A percentile compares a stretch with the other conserved stretches of the same genome.
Conservation (phyloP, 768 basidiomycete species). For the Lentinus tigrinus region DNA sequence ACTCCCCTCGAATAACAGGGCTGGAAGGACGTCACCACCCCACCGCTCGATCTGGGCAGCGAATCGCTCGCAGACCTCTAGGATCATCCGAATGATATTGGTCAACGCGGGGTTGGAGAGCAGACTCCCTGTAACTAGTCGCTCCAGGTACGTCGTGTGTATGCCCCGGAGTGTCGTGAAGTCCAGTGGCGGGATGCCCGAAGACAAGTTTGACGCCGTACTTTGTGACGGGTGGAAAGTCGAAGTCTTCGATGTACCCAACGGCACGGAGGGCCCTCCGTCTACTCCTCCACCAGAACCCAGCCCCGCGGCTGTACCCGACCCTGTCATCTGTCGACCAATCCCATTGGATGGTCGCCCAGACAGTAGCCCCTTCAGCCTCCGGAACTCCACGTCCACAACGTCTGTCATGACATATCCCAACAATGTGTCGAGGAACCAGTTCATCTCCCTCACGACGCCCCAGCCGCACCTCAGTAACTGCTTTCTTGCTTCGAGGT, state of each 20-base stretch:
- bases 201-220: slow-evolving; percentile 22
- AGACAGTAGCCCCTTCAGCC: slow-evolving; percentile 59
- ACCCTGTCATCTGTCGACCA: slow-evolving; percentile 21
- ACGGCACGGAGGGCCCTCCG: not conserved
- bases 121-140: slow-evolving; percentile 76
- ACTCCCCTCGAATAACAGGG: slow-evolving; percentile 79
- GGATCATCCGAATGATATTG: slow-evolving; percentile 62
- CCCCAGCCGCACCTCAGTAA: slow-evolving; percentile 85
- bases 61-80: slow-evolving; percentile 84
- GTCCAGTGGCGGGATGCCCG: slow-evolving; percentile 54
- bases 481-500: slow-evolving; percentile 58
- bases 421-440: slow-evolving; percentile 84
- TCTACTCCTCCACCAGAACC: not conserved
- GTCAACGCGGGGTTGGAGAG: slow-evolving; percentile 66
- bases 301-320: slow-evolving; percentile 7
- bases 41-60: slow-evolving; percentile 88
- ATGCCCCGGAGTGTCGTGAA: slow-evolving; percentile 84
- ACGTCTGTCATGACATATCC: slow-evolving; percentile 91
- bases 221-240: slow-evolving; percentile 27
- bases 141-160: slow-evolving; percentile 78
- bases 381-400: slow-evolving; percentile 77
- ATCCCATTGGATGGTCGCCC: slow-evolving; percentile 23
- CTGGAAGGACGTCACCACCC: slow-evolving; percentile 89
- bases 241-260: slow-evolving; percentile 7
- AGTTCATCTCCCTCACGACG: slow-evolving; percentile 82